These are phyloP conservation scores for Carpinus fangiana DNA, from an alignment of 306 rosid species.

Conservation along the genomic window DNA sequence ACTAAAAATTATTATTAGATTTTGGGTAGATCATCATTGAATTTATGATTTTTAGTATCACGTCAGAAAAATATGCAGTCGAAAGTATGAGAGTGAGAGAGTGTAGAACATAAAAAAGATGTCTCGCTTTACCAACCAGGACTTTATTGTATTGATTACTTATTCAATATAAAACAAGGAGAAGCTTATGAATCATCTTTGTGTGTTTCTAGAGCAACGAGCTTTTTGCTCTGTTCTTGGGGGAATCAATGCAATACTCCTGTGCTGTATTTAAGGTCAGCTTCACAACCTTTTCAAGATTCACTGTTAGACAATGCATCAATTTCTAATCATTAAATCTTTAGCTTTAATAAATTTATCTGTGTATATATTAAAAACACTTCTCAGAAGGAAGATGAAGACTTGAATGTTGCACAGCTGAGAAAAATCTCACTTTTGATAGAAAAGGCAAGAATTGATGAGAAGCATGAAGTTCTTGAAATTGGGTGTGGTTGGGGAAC, in stretches of 20 bases:
- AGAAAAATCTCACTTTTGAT: slow-evolving; percentile 73
- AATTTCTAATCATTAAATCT: not conserved
- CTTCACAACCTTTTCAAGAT: not conserved
- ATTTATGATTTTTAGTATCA: too few species aligned
- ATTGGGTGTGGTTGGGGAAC: slow-evolving; percentile 95
- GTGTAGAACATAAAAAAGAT: too few species aligned
- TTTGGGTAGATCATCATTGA: too few species aligned
- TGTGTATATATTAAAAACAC: slow-evolving; percentile 17
- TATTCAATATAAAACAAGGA: not conserved
- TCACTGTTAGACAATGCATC: slow-evolving; percentile 1
- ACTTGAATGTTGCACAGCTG: slow-evolving; percentile 68
- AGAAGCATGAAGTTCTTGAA: slow-evolving; percentile 79
- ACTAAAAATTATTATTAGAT: too few species aligned
- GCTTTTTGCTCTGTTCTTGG: slow-evolving; percentile 81
- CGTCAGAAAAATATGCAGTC: too few species aligned
- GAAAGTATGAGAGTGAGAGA: too few species aligned
- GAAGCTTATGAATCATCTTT: slow-evolving; percentile 29
- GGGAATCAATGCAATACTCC: slow-evolving; percentile 85
- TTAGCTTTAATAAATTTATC: not conserved
- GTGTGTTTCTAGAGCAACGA: slow-evolving; percentile 72
- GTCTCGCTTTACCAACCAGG: too few species aligned
- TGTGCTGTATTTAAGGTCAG: slow-evolving; percentile 84
- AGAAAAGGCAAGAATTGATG: slow-evolving; percentile 62
- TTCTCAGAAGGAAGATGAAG: slow-evolving; percentile 59
- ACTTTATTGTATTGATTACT: too few species aligned